phyloP scores from a whole-genome alignment of 805 yeast species.

The Candida silvatica region DNA sequence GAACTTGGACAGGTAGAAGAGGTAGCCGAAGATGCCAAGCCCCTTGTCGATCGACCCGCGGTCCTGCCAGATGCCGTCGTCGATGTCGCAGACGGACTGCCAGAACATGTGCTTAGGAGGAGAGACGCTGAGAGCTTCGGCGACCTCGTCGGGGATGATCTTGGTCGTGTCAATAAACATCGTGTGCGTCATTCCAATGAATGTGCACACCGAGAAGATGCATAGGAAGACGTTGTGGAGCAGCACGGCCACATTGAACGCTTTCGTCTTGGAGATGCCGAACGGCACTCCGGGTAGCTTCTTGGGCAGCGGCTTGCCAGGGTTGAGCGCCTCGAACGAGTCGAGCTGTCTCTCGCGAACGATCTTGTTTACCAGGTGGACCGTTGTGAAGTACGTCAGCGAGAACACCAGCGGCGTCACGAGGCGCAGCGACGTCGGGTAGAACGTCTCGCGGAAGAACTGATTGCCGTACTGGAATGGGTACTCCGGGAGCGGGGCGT shows the following conservation, averaged over 20 bases:
- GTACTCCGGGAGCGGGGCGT: conserved; percentile 16
- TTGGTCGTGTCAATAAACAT: conserved; percentile 30
- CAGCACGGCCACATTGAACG: conserved; percentile 47
- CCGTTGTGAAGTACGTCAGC: conserved; percentile 45
- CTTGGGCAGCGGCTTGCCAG: conserved; percentile 22
- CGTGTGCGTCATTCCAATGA: conserved; percentile 51
- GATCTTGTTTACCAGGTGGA: conserved; percentile 43
- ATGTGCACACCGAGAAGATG: conserved; percentile 64
- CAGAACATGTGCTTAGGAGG: conserved; percentile 37
- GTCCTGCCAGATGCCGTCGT: conserved; percentile 48
- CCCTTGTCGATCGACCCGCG: conserved; percentile 26
- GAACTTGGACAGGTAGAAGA: conserved; percentile 62
- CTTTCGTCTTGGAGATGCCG: conserved; percentile 31
- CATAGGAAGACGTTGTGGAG: conserved; percentile 56
- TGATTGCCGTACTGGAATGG: conserved; percentile 16
- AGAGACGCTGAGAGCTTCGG: conserved; percentile 14
- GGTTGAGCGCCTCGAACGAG: conserved; percentile 21
- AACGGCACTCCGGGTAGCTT: conserved; percentile 47
- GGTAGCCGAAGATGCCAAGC: conserved; percentile 50
- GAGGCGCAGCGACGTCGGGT: conserved; percentile 36
- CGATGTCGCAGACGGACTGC: conserved; percentile 51
- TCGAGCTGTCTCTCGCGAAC: conserved; percentile 37
- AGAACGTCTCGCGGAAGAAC: conserved; percentile 24
- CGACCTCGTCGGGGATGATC: conserved; percentile 22
- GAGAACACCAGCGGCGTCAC: conserved; percentile 52